A percentile compares a stretch with the other conserved stretches of the same genome.
Evolutionary conservation across 2,329 filamentous ascomycete genomes (phyloP).

Genomic region (Westerdykella sp.): DNA sequence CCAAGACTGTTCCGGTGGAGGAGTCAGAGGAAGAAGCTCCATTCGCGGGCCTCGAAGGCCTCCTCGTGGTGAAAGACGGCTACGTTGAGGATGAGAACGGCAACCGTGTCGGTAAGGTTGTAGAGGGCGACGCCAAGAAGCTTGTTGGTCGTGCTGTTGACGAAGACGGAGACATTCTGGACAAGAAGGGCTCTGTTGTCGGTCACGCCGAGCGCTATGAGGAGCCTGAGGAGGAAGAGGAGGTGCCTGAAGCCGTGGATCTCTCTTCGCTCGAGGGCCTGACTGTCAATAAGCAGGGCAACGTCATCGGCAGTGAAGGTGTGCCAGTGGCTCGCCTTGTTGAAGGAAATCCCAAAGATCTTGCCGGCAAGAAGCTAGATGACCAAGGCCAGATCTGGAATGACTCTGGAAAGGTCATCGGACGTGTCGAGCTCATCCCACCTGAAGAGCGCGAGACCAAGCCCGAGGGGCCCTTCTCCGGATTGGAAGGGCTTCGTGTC

Average conservation of each 20-base stretch:
- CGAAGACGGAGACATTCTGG: slow-evolving; percentile 49
- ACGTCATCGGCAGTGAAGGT: slow-evolving; percentile 46
- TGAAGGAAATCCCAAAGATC: slow-evolving; percentile 58
- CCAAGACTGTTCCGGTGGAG: slow-evolving; percentile 43
- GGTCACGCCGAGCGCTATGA: slow-evolving; percentile 52
- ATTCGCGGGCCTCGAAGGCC: slow-evolving; percentile 47
- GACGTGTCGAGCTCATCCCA: slow-evolving; percentile 60
- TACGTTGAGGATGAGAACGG: slow-evolving; percentile 47
- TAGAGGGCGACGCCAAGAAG: slow-evolving; percentile 48
- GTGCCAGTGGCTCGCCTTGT: slow-evolving; percentile 57
- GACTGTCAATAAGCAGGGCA: slow-evolving; percentile 46
- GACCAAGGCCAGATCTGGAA: slow-evolving; percentile 66
- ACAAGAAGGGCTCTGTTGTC: slow-evolving; percentile 49
- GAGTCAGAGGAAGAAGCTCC: slow-evolving; percentile 44
- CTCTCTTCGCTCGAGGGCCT: slow-evolving; percentile 43
- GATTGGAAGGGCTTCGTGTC: slow-evolving; percentile 45
- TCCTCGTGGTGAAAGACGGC: slow-evolving; percentile 46
- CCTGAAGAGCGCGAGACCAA: slow-evolving; percentile 55
- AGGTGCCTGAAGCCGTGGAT: slow-evolving; percentile 41
- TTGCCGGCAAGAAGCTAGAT: slow-evolving; percentile 64
- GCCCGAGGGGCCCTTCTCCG: slow-evolving; percentile 47
- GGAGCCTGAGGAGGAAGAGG: slow-evolving; percentile 56
- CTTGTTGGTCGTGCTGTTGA: slow-evolving; percentile 46
- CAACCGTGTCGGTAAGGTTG: slow-evolving; percentile 45
- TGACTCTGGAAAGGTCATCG: slow-evolving; percentile 65